These are phyloP conservation scores for Thelonectria discophora DNA, from an alignment of 2,329 filamentous ascomycete species.

Conservation along the genomic window DNA sequence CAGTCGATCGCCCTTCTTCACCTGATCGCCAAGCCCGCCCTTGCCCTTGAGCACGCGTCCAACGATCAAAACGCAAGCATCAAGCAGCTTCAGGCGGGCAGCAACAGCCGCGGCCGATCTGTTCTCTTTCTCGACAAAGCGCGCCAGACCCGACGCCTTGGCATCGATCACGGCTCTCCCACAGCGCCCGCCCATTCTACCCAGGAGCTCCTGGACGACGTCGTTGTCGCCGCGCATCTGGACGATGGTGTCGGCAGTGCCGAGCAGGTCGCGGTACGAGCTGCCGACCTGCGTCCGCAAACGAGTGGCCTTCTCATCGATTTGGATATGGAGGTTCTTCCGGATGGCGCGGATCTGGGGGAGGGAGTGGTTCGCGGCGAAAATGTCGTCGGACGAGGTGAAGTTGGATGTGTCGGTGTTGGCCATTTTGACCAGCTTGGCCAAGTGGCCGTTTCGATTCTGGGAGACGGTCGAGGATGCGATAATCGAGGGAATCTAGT, in stretches of 20 bases:
- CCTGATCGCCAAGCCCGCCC: constrained; percentile 41
- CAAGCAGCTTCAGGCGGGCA: constrained; percentile 60
- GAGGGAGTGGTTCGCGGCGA: constrained; percentile 64
- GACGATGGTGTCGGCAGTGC: constrained; percentile 93
- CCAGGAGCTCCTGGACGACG: constrained; percentile 74
- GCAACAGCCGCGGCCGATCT: constrained; percentile 43
- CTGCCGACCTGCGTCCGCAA: constrained; percentile 71
- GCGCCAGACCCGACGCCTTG: constrained; percentile 67
- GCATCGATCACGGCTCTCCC: constrained; percentile 75
- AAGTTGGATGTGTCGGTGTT: constrained; percentile 58
- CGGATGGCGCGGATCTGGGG: constrained; percentile 72
- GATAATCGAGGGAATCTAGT: constrained; percentile 8
- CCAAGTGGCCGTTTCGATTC: constrained; percentile 23
- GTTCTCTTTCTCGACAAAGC: constrained; percentile 50
- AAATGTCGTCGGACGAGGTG: constrained; percentile 63
- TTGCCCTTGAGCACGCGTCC: constrained; percentile 58
- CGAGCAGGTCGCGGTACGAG: constrained; percentile 87
- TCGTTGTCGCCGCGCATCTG: constrained; percentile 85
- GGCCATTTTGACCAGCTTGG: constrained; percentile 46
- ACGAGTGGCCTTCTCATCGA: constrained; percentile 70
- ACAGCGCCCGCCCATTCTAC: constrained; percentile 78
- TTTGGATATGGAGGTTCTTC: constrained; percentile 64
- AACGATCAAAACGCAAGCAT: constrained; percentile 60
- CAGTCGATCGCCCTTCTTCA: constrained; percentile 58
- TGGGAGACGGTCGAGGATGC: constrained; percentile 5